Base-by-base conservation (phyloP, 208 protist species). In the Leishmania mexicana region DNA sequence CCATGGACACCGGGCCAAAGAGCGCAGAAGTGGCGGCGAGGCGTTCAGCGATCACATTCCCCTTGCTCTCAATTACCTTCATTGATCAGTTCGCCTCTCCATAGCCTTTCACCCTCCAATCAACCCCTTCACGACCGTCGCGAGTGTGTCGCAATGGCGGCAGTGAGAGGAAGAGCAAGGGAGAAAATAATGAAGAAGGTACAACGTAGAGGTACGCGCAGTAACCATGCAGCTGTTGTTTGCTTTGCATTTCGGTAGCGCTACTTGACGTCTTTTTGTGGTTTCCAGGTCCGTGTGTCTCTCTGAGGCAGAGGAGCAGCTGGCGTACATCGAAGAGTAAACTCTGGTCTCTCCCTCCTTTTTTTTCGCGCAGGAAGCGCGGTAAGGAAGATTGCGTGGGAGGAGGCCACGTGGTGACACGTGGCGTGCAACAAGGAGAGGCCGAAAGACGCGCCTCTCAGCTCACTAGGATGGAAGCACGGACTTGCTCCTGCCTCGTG, bases 271-370 rank as follows among this genome's bases (percentile, higher is more conserved):
- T 6, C 1, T 0, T 49, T 71, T 71, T 40, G 28, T 71, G 47
- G 10, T 28, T 47, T n/a, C 21, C 7, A 21, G 31, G 38, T 47
- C 21, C 6, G 40, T 7, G 57, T 62, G 24, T 62, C 57, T 73
- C 3, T 73, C 42, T 51, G 68, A 53, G 42, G 45, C 19, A 6
- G 21, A 31, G 24, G 28, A 47, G 38, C 65, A 31, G 42, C 42
- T 73, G 49, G 21, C 19, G 68, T 73, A 73, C 68, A 73, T 73
- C 68, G 11, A 71, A 71, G 65, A 49, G 31, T 28, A 47, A 28
- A 49, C 40, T 47, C 64, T 15, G 0, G 10, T 21, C 17, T 35
- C 38, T 11, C 38, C 28, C 15, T 47, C 40, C 6, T 13, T 42
- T 53, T 73, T 35, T 1, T 13, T 73, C 24, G 24, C 42, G 42